Evolutionary conservation across 768 basidiomycete genomes (phyloP), one percentile per base, ranked within the genome.

Genomic region (Tulasnella sp.): DNA sequence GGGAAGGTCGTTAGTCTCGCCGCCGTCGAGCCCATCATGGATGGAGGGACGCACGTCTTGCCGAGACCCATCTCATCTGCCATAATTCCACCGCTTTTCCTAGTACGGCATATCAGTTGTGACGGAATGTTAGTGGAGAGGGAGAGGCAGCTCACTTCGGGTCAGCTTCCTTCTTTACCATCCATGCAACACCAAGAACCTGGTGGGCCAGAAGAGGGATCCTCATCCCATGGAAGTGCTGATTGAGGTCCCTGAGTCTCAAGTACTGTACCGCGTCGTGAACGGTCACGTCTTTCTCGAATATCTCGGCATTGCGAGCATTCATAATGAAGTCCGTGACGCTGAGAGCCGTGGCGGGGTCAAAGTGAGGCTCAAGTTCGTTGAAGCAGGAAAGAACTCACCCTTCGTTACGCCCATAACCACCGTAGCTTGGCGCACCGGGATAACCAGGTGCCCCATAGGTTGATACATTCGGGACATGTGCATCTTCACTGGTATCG

Each of bases 101-200:
- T 75, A 67, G 22, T n/a, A 37, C 19, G 11, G 29, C 9, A 8
- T 29, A 34, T 64, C 29, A 64, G 58, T 64, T 29, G 15, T 19
- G 34, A 37, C 38, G 15, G 40, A 64, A 36, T 25, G 36, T 38
- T 54, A 29, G 34, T 22, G 37, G 58, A 22, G 7, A 6, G 22
- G 34, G 22, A 38, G 25, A 22, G 22, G 3, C 11, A 15, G 45
- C 74, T 39, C n/a, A 75, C 74, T 17, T 75, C 1, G 29, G 58
- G 15, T 54, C 74, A 12, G 17, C 67, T 52, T 80, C 79, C 17
- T 77, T 73, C 31, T 82, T 77, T 11, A 80, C 39, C 83, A 85
- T 82, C 81, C 83, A 85, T 1, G 80, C 80, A 17, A 85, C 83
- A 0, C 84, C 84, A 31, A 84, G 78, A 38, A 83, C 76, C 79